Evolutionary conservation across 1,139 yeast genomes (phyloP), one percentile per base, ranked within the genome.

Genomic region (Blastobotrys serpentis): DNA sequence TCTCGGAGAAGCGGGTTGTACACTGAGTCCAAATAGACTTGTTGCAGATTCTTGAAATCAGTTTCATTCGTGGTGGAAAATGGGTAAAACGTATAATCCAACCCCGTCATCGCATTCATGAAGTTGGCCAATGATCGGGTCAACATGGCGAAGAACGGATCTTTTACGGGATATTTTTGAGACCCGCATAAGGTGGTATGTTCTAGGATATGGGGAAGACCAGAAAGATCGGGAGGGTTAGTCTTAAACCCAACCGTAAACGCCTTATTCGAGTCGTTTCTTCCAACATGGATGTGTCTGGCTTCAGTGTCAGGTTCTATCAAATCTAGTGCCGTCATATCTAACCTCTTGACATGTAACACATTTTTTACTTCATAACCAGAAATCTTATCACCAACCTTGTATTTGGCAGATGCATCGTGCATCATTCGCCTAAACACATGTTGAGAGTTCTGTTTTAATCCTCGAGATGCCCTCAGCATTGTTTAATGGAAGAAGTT

Each of bases 71-170:
- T 90, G 1, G 98, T 92, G 19, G 98, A 89, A 73, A 92, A 92
- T 3, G 99, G 98, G 61, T 86, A 92, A 66, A 83, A 90, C 0
- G 98, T 92, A 62, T 88, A 89, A 67, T 92, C 98, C 58, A 86
- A 90, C 14, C 96, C 98, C 0, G 99, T 92, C 96, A 92, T 87
- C 11, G 99, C 99, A 65, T 92, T 92, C 99, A 92, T 92, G 68
- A 89, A 92, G 66, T 88, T 92, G 36, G 97, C 84, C 60, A 92
- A 72, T 14, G 88, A 70, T 57, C 98, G 72, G 64, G 90, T 92
- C 51, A 92, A 74, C 98, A 92, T 92, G 66, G 92, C 90, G 76
- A 92, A 94, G 67, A 92, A 92, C 2, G 99, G 98, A 67, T 92
- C 98, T 58, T 97, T 75, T 1, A 92, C 97, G 0, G 97, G 98